Conservation (phyloP, 192 early-diverging fungal species). For the Coemansia sp. region DNA sequence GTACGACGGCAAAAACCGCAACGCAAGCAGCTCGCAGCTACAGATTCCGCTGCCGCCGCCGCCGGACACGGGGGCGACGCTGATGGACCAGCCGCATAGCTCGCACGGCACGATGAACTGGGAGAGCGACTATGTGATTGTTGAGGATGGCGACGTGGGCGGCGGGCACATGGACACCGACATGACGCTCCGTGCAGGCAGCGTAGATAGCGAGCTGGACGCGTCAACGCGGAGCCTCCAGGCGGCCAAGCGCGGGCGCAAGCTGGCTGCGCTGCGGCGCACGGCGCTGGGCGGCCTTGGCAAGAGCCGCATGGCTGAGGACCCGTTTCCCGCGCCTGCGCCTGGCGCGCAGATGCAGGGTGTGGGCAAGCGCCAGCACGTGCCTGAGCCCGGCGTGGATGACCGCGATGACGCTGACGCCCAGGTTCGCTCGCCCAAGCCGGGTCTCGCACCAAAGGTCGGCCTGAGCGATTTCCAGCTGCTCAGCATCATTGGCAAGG, state of each 20-base stretch:
- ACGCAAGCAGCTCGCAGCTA: constrained; percentile 9
- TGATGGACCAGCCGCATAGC: constrained; percentile 6
- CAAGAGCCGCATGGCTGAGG: constrained; percentile 16
- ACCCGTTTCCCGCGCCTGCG: constrained; percentile 17
- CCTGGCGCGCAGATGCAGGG: constrained; percentile 50
- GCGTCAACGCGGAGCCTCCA: constrained; percentile 9
- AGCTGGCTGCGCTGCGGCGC: constrained; percentile 25
- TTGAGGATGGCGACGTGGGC: constrained; percentile 22
- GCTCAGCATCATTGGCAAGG: constrained; percentile 74
- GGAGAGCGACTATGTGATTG: constrained; percentile 47
- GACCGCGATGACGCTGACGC: constrained; percentile 56
- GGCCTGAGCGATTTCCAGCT: constrained; percentile 63
- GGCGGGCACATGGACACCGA: constrained; percentile 25
- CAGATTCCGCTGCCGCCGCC: constrained; percentile 26
- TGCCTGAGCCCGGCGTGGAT: constrained; percentile 45
- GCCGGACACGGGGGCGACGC: constrained; percentile 31
- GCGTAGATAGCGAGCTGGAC: constrained; percentile 29
- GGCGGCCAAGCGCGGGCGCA: constrained; percentile 34
- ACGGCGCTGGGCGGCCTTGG: constrained; percentile 36
- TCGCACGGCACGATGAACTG: constrained; percentile 6
- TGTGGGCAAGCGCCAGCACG: constrained; percentile 7
- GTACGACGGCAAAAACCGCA: constrained; percentile 8
- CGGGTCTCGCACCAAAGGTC: constrained; percentile 5
- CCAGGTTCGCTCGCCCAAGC: constrained; percentile 42
- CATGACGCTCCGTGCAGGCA: constrained; percentile 28